phyloP scores from a whole-genome alignment of 1,139 yeast species.

The Citeromyces siamensis region DNA sequence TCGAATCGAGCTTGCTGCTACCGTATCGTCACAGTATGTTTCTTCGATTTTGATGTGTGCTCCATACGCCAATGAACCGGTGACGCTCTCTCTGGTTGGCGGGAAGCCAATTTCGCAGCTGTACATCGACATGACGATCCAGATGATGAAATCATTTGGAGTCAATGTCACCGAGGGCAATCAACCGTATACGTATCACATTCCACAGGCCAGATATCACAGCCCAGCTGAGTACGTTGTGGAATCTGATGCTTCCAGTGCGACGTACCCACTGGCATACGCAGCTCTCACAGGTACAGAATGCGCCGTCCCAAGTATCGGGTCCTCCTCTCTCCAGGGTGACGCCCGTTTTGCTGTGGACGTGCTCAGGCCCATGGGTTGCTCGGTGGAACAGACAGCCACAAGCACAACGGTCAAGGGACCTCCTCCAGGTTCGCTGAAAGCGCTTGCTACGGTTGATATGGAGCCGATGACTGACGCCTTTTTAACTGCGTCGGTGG shows the following conservation, averaged over 20 bases:
- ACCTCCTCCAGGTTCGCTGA: slow-evolving; percentile 57
- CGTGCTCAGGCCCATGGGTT: slow-evolving; percentile 92
- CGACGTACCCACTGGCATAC: slow-evolving; percentile 94
- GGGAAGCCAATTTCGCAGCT: slow-evolving; percentile 96
- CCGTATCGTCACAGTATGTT: slow-evolving; percentile 94
- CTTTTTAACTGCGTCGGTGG: slow-evolving; percentile 90
- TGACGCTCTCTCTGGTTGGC: slow-evolving; percentile 79
- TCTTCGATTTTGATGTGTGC: slow-evolving; percentile 96
- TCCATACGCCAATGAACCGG: slow-evolving; percentile 85
- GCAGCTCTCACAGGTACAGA: slow-evolving; percentile 97
- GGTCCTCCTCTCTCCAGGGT: slow-evolving; percentile 86
- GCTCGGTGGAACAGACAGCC: slow-evolving; percentile 70
- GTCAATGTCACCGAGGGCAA: slow-evolving; percentile 59
- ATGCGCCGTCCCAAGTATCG: slow-evolving; percentile 90
- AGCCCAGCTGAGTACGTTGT: slow-evolving; percentile 81
- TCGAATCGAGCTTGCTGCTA: slow-evolving; percentile 85
- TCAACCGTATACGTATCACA: slow-evolving; percentile 76
- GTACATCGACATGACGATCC: slow-evolving; percentile 94
- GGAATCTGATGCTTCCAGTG: slow-evolving; percentile 98
- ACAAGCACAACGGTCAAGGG: slow-evolving; percentile 89
- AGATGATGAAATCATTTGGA: slow-evolving; percentile 91
- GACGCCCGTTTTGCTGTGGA: slow-evolving; percentile 96
- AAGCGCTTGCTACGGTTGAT: slow-evolving; percentile 66
- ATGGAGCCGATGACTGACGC: slow-evolving; percentile 99
- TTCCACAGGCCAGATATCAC: slow-evolving; percentile 70